Conservation (phyloP, 257 asterid species). For the Solanum neorickii region DNA sequence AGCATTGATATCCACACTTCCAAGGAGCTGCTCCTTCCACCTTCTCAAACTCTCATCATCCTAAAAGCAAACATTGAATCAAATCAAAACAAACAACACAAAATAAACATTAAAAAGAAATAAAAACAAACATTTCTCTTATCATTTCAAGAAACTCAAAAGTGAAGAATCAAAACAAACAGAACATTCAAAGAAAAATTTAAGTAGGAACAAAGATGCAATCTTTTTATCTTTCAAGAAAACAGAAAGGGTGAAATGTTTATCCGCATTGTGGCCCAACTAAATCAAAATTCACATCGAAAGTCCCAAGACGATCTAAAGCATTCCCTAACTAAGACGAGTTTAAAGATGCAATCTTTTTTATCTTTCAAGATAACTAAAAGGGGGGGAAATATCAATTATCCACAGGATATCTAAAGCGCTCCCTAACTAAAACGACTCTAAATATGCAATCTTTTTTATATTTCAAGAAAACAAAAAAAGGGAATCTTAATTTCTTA, state of each 20-base stretch:
- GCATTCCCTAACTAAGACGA: not conserved
- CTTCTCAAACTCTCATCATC: conserved; percentile 97
- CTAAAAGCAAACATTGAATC: conserved; percentile 16
- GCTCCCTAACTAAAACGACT: not conserved
- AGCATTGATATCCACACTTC: conserved; percentile 70
- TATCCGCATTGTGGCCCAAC: not conserved
- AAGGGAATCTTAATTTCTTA: not conserved
- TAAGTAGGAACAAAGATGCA: not conserved
- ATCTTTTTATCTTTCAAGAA: not conserved
- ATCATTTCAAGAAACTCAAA: not conserved
- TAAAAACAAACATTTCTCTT: not conserved
- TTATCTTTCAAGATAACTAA: not conserved
- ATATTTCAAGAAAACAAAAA: not conserved
- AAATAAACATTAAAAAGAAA: not conserved
- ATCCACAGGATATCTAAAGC: not conserved
- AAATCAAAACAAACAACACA: not conserved
- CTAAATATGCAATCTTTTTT: not conserved
- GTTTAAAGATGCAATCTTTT: not conserved
- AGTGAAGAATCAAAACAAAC: not conserved
- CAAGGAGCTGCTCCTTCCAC: conserved; percentile 96
- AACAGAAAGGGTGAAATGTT: not conserved
- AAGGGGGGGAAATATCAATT: not conserved
- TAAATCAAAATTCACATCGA: not conserved
- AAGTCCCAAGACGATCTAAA: not conserved
- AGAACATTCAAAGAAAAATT: not conserved